Percentiles rank a stretch among this genome's conserved stretches.
phyloP scores from a whole-genome alignment of 306 rosid genomes.

The Leucaena leucocephala region DNA sequence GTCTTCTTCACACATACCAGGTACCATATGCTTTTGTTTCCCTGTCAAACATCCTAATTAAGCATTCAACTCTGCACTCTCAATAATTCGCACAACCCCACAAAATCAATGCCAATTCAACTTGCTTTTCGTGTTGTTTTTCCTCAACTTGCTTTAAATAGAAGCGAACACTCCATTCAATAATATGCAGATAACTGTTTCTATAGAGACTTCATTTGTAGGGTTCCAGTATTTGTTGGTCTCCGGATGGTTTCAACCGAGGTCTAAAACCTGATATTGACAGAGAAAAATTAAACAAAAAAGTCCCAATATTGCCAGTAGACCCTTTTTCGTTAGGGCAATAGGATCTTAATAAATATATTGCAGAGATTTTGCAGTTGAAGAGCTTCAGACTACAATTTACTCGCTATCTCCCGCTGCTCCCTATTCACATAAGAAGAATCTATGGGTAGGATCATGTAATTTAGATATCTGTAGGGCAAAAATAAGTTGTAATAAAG shows the following conservation, averaged over 20 bases:
- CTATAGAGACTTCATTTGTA: neutral
- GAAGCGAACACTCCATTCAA: neutral
- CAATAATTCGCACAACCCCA: slow-evolving; percentile 16
- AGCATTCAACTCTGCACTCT: neutral
- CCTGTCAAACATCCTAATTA: slow-evolving; percentile 7
- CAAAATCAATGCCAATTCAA: slow-evolving; percentile 7
- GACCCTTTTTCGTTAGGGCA: neutral
- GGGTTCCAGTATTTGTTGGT: slow-evolving; percentile 31
- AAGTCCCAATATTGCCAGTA: neutral
- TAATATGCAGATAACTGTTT: slow-evolving; percentile 19
- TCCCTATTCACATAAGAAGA: slow-evolving; percentile 57
- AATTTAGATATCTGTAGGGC: neutral
- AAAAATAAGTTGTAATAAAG: slow-evolving; percentile 4
- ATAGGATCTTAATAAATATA: slow-evolving; percentile 31
- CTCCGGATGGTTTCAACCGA: slow-evolving; percentile 4
- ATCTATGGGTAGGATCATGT: neutral
- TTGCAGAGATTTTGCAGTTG: slow-evolving; percentile 45
- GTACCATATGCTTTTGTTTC: slow-evolving; percentile 34
- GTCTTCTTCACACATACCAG: slow-evolving; percentile 10
- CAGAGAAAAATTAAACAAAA: neutral
- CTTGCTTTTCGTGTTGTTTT: neutral
- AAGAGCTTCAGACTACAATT: slow-evolving; percentile 31
- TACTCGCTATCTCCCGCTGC: slow-evolving; percentile 37
- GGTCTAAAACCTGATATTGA: slow-evolving; percentile 24
- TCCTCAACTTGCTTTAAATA: neutral